Evolutionary conservation across 805 yeast species (phyloP), one percentile per base, ranked within the genome.

Genomic region (Debaryomyces castellii): DNA sequence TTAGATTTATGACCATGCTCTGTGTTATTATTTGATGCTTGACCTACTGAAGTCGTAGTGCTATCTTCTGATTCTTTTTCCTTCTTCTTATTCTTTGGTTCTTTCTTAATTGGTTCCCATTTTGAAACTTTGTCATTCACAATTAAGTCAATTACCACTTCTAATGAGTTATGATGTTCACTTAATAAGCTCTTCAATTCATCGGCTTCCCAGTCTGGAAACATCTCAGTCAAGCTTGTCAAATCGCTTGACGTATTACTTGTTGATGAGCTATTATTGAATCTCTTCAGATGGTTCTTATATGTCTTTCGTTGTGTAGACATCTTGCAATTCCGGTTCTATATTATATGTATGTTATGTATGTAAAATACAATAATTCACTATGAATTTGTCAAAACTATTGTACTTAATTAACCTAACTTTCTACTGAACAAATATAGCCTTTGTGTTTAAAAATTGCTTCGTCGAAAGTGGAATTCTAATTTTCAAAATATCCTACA

Each of bases 31-130:
- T 44, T 45, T n/a, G 44, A 39, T 14, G 43, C 38, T 33, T 41
- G 43, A 34, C 40, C 7, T 14, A 22, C 33, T 9, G 45, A 34
- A 8, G 38, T 39, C 24, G 39, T 23, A 22, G 34, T 37, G n/a
- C 40, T 39, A 11, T 51, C 55, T 23, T 56, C 60, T 8, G 49
- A 53, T 44, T 49, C 52, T 32, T 55, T 51, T 22, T 64, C 70
- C 51, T 66, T 63, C 71, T 66, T 80, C 55, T 66, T 66, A 45
- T 58, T 55, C 69, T 77, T 74, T 47, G 78, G 80, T 65, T 83
- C 86, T 39, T 87, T 87, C 67, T 83, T 84, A 51, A 89, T 96
- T 57, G 91, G 94, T 62, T 89, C 97, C 97, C 98, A 92, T 67
- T 87, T 89, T 54, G 86, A 78, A 32, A 89, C 95, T 58, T 87